Conservation (phyloP, 805 yeast genomes). For the Candida multigemmis region DNA sequence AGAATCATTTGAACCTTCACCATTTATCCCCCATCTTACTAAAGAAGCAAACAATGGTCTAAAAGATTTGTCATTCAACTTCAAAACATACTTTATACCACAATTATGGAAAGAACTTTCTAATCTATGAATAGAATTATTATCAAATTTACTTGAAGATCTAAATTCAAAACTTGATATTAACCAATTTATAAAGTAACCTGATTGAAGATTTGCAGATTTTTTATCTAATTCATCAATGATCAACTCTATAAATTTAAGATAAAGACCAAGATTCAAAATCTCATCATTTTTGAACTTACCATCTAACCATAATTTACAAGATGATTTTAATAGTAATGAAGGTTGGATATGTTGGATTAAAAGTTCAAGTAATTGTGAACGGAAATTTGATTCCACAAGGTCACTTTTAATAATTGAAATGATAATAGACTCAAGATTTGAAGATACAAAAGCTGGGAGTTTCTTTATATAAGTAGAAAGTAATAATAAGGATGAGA, state of each 20-base stretch:
- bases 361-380: conserved; percentile 51
- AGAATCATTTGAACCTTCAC: conserved; percentile 48
- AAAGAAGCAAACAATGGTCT: conserved; percentile 83
- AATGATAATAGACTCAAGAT: conserved; percentile 51
- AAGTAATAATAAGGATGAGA: conserved; percentile 61
- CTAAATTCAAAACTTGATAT: conserved; percentile 67
- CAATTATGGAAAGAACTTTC: conserved; percentile 70
- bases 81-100: conserved; percentile 73
- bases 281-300: conserved; percentile 24
- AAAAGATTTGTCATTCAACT: conserved; percentile 87
- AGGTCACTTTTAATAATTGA: conserved; percentile 48
- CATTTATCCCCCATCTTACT: conserved; percentile 88
- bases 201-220: conserved; percentile 62
- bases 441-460: conserved; percentile 75
- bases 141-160: conserved; percentile 37
- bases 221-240: conserved; percentile 66
- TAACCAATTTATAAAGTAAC: conserved; percentile 59
- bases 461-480: conserved; percentile 72
- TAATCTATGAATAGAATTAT: conserved; percentile 68
- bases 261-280: conserved; percentile 51
- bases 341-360: conserved; percentile 62
- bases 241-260: conserved; percentile 57
- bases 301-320: conserved; percentile 47
- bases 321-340: conserved; percentile 51
- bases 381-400: conserved; percentile 53